These are phyloP conservation scores for Tulasnella sp. DNA, from an alignment of 768 basidiomycete genomes.

Conservation along the genomic window DNA sequence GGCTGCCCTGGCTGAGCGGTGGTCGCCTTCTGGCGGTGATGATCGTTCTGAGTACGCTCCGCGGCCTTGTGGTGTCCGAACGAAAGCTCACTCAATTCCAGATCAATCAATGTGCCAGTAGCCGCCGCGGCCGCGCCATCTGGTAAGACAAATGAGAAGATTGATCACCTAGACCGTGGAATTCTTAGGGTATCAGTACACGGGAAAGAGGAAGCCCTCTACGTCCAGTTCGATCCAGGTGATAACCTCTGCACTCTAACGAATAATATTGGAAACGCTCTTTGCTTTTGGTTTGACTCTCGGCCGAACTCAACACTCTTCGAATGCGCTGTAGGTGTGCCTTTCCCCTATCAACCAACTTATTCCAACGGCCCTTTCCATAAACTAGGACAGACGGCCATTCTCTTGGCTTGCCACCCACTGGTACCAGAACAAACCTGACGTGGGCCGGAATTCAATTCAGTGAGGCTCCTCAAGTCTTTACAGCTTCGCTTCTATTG, in stretches of 20 bases:
- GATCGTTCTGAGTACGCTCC: not conserved
- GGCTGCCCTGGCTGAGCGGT: not conserved
- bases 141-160: not conserved
- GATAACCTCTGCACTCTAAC: not conserved
- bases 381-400: too few species aligned
- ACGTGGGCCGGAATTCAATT: too few species aligned
- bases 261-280: not conserved
- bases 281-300: not conserved
- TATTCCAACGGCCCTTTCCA: too few species aligned
- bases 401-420: too few species aligned
- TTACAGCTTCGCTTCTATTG: too few species aligned
- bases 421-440: too few species aligned
- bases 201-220: not conserved
- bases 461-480: too few species aligned
- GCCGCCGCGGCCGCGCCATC: not conserved
- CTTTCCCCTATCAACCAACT: not conserved
- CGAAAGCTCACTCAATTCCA: not conserved
- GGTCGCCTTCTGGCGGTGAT: not conserved
- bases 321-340: not conserved
- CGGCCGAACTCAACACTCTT: not conserved
- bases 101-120: not conserved
- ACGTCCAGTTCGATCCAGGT: not conserved
- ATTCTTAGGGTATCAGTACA: not conserved
- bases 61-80: not conserved
- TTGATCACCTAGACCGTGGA: not conserved